phyloP scores from a whole-genome alignment of 2,329 filamentous ascomycete genomes.

The Pseudogymnoascus sp. region DNA sequence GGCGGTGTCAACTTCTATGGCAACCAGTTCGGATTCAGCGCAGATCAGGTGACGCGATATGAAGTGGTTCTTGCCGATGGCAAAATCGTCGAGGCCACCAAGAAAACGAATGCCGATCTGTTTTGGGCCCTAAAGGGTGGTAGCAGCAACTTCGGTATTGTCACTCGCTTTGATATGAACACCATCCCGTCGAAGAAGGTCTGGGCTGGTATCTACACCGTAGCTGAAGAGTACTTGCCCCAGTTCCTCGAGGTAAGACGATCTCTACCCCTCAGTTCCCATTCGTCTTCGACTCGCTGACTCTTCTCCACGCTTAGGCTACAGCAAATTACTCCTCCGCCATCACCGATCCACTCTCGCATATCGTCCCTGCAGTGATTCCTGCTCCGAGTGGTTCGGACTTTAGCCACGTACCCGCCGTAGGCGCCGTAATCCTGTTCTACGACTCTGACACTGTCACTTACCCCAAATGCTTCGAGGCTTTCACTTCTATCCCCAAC shows the following conservation, averaged over 20 bases:
- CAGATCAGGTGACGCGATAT: neutral
- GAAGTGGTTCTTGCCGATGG: slow-evolving; percentile 48
- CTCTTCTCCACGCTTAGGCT: slow-evolving; percentile 10
- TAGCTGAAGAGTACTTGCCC: slow-evolving; percentile 17
- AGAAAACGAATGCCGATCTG: slow-evolving; percentile 39
- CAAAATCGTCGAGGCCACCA: slow-evolving; percentile 39
- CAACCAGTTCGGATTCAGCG: slow-evolving; percentile 9
- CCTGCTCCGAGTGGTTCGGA: slow-evolving; percentile 12
- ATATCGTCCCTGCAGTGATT: slow-evolving; percentile 22
- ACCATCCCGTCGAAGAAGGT: slow-evolving; percentile 24
- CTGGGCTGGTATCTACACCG: slow-evolving; percentile 21
- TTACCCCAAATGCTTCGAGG: slow-evolving; percentile 30
- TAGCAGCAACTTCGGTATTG: slow-evolving; percentile 48
- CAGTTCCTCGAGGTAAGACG: slow-evolving; percentile 17
- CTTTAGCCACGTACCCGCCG: slow-evolving; percentile 24
- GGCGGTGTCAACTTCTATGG: slow-evolving; percentile 22
- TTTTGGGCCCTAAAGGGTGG: slow-evolving; percentile 49
- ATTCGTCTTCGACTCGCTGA: neutral
- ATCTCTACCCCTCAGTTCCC: neutral
- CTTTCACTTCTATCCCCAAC: slow-evolving; percentile 31
- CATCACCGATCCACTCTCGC: slow-evolving; percentile 21
- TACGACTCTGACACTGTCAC: slow-evolving; percentile 29
- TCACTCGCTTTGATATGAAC: slow-evolving; percentile 40
- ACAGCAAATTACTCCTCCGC: slow-evolving; percentile 21
- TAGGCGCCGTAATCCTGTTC: slow-evolving; percentile 33